Conservation (phyloP, 257 asterid species). For the Scutellaria baicalensis region DNA sequence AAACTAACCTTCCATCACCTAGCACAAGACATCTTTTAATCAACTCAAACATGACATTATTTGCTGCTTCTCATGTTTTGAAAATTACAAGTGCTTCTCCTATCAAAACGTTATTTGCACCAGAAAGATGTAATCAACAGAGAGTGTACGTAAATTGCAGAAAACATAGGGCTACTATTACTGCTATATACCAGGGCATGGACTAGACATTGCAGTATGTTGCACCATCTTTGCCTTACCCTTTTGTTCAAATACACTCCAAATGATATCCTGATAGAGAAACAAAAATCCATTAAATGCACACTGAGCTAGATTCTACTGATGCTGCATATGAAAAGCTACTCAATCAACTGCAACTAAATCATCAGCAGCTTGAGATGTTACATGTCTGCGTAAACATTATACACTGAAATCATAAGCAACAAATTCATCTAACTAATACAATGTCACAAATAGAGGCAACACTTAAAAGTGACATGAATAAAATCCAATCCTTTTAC, state of each 20-base stretch:
- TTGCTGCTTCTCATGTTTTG: conserved; percentile 42
- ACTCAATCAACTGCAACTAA: conserved; percentile 1
- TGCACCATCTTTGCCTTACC: conserved; percentile 41
- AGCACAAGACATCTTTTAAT: conserved; percentile 27
- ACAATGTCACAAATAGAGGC: neutral
- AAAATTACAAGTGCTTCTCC: conserved; percentile 47
- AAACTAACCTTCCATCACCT: conserved; percentile 30
- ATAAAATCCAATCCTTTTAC: neutral
- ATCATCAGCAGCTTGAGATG: too few species aligned
- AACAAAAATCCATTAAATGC: neutral
- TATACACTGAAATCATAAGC: neutral
- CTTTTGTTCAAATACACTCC: conserved; percentile 27
- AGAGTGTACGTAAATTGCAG: neutral
- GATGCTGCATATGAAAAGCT: neutral
- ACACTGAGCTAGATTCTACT: neutral
- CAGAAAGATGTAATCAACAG: neutral
- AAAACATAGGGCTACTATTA: conserved; percentile 4
- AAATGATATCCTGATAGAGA: conserved; percentile 37
- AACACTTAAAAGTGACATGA: too few species aligned
- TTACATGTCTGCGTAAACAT: neutral
- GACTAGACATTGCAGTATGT: conserved; percentile 21
- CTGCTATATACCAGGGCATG: conserved; percentile 32
- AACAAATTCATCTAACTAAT: neutral
- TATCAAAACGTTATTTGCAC: conserved; percentile 11
- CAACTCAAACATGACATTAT: conserved; percentile 19